Base-by-base conservation (phyloP, 768 basidiomycete species). In the Trametes sanguinea region DNA sequence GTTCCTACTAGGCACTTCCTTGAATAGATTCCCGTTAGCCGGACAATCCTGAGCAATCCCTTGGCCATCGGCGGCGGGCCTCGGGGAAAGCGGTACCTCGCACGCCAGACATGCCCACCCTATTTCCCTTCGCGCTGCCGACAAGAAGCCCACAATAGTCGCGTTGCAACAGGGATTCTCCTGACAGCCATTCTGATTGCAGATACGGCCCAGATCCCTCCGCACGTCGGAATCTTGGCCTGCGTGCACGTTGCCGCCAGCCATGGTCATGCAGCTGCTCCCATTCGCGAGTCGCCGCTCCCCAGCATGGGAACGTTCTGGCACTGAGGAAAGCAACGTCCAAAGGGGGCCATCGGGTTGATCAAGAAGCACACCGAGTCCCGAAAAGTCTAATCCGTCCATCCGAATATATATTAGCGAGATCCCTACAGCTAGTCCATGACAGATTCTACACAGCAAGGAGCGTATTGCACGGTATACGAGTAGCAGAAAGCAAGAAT, bases 381-480 rank as follows among this genome's bases (percentile, higher is more conserved):
- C 27, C 45, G 45, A 22, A 22, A 22, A 8, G 8, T 39, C 39
- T 39, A 39, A 32, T 14, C 30, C 4, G 27, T 32, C 48, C 48
- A 32, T 30, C 48, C 30, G 17, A 35, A 40, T 39, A 30, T 37
- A 9, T 22, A 50, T 50, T 50, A 50, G 54, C 40, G 32, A 33
- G 43, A 35, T 61, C 37, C 29, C 39, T 47, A 54, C 16, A 22
- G 40, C 22, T 52, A 47, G 55, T 48, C 45, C 45, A 37, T 35
- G 43, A 40, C 33, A 33, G n/a, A 60, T 7, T 27, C 10, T 48
- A 48, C 60, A 61, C 45, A 54, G 53, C 52, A 61, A 55, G 32
- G 60, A 61, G 60, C 54, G 60, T 51, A 53, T 35, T 16, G 22
- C 22, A 43, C 27, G 35, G 37, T 43, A 43, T 43, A 43, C 32